These are phyloP conservation scores for Carex kokanica DNA, from an alignment of 176 grass and related monocot species.

Conservation along the genomic window DNA sequence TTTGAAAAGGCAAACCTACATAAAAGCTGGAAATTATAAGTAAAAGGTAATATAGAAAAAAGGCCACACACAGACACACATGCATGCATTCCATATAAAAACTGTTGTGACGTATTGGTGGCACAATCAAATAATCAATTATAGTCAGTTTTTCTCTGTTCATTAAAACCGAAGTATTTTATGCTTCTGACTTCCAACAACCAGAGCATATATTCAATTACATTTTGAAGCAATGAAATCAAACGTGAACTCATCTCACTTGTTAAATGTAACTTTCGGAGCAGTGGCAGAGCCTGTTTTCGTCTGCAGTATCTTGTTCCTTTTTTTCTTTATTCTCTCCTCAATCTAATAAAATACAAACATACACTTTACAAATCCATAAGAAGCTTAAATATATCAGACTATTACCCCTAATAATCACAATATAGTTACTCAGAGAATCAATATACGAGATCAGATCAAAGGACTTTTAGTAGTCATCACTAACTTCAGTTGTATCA, in stretches of 20 bases:
- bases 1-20: slow-evolving; percentile 83
- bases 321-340: slow-evolving; percentile 84
- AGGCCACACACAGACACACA: background rate
- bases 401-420: background rate
- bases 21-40: background rate
- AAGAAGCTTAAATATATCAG: background rate
- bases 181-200: background rate
- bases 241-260: slow-evolving; percentile 42
- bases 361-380: background rate
- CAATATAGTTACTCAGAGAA: background rate
- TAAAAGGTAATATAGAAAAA: background rate
- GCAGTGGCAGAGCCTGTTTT: slow-evolving; percentile 73
- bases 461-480: background rate
- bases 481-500: background rate
- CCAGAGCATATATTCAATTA: background rate
- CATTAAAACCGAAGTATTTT: background rate
- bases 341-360: slow-evolving; percentile 55
- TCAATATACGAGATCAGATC: background rate
- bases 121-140: background rate
- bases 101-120: background rate
- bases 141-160: background rate
- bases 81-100: background rate
- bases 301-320: slow-evolving; percentile 71
- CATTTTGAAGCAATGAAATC: background rate
- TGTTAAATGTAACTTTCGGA: slow-evolving; percentile 84